Evolutionary conservation across 2,329 filamentous ascomycete species (phyloP).

Genomic region (Corynespora cassiicola): DNA sequence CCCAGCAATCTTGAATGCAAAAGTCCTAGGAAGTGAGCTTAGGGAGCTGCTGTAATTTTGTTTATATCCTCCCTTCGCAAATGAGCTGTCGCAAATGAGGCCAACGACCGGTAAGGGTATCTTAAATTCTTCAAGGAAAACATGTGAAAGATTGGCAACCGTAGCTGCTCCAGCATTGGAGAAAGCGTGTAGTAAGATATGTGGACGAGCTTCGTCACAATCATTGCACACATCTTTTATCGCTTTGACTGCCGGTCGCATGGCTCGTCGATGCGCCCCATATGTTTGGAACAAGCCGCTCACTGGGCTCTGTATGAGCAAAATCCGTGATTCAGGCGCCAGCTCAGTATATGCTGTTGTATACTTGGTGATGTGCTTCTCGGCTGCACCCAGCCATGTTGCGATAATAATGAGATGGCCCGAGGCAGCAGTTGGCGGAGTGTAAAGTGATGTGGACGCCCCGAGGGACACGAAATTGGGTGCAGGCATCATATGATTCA

Average conservation of each 20-base stretch:
- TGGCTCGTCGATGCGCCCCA: constrained; percentile 7
- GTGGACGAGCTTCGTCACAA: constrained; percentile 8
- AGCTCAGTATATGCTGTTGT: constrained; percentile 9
- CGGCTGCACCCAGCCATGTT: constrained; percentile 23
- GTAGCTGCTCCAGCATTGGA: constrained; percentile 21
- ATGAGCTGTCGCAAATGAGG: constrained; percentile 11
- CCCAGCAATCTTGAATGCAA: constrained; percentile 5
- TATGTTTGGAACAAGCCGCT: constrained; percentile 12
- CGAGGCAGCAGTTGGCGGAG: constrained; percentile 1
- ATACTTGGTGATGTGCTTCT: constrained; percentile 27
- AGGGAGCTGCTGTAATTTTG: constrained; percentile 24
- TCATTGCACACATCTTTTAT: constrained; percentile 8
- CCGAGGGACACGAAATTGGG: constrained; percentile 7
- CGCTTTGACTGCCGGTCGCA: constrained; percentile 16
- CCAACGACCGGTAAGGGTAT: constrained; percentile 14
- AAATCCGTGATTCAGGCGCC: constrained; percentile 15
- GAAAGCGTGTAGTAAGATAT: constrained; percentile 18
- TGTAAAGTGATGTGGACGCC: constrained; percentile 10
- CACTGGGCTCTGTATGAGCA: constrained; percentile 19
- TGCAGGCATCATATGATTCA: too few species aligned
- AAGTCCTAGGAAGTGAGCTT: constrained; percentile 6
- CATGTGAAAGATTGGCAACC: constrained; percentile 9
- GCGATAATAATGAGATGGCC: constrained; percentile 21
- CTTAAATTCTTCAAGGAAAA: not conserved
- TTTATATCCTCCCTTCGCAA: constrained; percentile 9